Conservation (phyloP, 768 basidiomycete species). For the Leccinum sublutescens region DNA sequence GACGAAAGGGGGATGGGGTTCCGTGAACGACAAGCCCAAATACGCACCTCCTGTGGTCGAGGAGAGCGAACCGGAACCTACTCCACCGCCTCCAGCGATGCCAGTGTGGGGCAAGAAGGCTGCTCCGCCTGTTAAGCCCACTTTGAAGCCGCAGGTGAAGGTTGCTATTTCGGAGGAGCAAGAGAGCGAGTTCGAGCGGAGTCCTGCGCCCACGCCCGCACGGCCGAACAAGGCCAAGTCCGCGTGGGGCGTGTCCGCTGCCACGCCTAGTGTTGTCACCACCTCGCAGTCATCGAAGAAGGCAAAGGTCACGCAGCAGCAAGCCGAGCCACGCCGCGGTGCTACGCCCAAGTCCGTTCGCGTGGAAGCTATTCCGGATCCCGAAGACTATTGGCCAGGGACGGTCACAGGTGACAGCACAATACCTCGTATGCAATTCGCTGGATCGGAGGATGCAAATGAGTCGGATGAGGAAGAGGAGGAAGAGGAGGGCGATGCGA, state of each 20-base stretch:
- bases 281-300: constrained; percentile 16
- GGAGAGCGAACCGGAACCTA: constrained; percentile 16
- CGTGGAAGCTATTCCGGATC: constrained; percentile 15
- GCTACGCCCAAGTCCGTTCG: constrained; percentile 12
- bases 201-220: constrained; percentile 1
- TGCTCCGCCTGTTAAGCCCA: not conserved
- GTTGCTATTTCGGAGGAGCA: constrained; percentile 18
- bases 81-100: not conserved
- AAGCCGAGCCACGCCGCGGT: constrained; percentile 8
- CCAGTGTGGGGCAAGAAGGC: constrained; percentile 17
- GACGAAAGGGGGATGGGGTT: constrained; percentile 21
- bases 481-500: constrained; percentile 22
- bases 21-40: constrained; percentile 24
- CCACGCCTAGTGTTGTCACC: not conserved
- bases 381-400: constrained; percentile 10
- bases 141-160: constrained; percentile 20
- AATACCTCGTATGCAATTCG: constrained; percentile 10
- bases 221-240: constrained; percentile 20
- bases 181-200: constrained; percentile 15
- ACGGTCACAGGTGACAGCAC: not conserved
- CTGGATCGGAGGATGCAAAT: constrained; percentile 7
- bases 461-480: constrained; percentile 22
- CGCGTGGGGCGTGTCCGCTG: constrained; percentile 10
- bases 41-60: not conserved
- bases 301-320: constrained; percentile 13